Evolutionary conservation across 768 basidiomycete genomes (phyloP), one percentile per base, ranked within the genome.

Genomic region (Cystobasidium tubakii): DNA sequence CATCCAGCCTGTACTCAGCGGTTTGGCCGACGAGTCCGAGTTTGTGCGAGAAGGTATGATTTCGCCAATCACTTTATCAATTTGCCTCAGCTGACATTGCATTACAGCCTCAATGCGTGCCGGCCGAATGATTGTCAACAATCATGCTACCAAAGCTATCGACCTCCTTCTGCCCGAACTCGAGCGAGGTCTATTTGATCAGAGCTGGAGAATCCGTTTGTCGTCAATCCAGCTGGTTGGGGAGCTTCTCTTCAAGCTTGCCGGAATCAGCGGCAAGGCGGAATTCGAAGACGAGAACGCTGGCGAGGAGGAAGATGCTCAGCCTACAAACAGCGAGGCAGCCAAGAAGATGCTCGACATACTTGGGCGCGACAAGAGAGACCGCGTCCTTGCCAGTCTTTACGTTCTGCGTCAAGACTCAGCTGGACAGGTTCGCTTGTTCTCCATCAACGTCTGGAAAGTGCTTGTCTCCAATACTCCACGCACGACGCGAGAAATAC

Each of bases 361-460:
- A 7, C 86, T 99, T 54, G 96, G 95, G 43, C 82, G 84, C 13
- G 92, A 97, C 76, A 88, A 92, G 57, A 86, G 94, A 39, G 92
- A 98, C 81, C 87, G 92, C 31, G 91, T 98, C 43, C 83, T 99
- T 60, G 89, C 92, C 7, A 90, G 90, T 1, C 82, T 99, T 66
- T 99, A 94, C 81, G 85, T 98, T 76, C 90, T 93, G 66, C 88
- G 94, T 57, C 95, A 98, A 81, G 96, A 98, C 81, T 85, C 90
- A 15, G 91, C 96, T 76, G 88, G 87, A 50, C 86, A 88, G 55
- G 94, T 98, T 43, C 88, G 95, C 46, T 90, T 92, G 80, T 87
- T 92, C 1, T 90, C 94, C 0, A 87, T 95, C 55, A 92, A 92
- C 73, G 96, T 98, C 76, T 99, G 96, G 96, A 98, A 98, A 82